These are phyloP conservation scores for Myriosclerotinia curreyana DNA, from an alignment of 2,329 filamentous ascomycete genomes.

Conservation along the genomic window DNA sequence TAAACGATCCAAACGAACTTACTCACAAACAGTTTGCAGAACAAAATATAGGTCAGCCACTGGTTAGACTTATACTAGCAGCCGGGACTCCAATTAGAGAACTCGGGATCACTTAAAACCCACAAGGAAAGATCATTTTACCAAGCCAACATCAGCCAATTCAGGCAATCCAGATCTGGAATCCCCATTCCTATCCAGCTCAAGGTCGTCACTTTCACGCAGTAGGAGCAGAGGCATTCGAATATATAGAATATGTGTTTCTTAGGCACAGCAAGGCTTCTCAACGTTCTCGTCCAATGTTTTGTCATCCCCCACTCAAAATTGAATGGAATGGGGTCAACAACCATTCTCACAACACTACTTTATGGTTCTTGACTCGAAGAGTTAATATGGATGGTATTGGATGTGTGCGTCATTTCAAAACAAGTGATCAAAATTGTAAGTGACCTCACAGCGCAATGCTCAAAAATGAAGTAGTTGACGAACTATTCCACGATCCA, in stretches of 20 bases:
- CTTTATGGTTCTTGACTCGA: background rate
- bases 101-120: background rate
- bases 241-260: background rate
- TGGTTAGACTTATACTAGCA: background rate
- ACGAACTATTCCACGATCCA: background rate
- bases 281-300: slow-evolving; percentile 3
- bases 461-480: background rate
- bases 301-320: background rate
- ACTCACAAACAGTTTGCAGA: background rate
- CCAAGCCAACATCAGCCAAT: background rate
- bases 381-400: background rate
- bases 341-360: background rate
- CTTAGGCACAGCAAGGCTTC: slow-evolving; percentile 19
- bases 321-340: background rate
- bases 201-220: background rate
- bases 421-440: slow-evolving; percentile 14
- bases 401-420: slow-evolving; percentile 9
- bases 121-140: background rate
- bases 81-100: background rate
- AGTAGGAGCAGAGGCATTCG: slow-evolving; percentile 3
- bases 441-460: slow-evolving; percentile 11
- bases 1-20: too few relatives aligned
- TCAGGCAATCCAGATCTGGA: background rate
- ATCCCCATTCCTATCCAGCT: background rate
- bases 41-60: background rate